Conservation (phyloP, 225 moss, liverwort and hornwort species). For the Sphagnum tenellum region DNA sequence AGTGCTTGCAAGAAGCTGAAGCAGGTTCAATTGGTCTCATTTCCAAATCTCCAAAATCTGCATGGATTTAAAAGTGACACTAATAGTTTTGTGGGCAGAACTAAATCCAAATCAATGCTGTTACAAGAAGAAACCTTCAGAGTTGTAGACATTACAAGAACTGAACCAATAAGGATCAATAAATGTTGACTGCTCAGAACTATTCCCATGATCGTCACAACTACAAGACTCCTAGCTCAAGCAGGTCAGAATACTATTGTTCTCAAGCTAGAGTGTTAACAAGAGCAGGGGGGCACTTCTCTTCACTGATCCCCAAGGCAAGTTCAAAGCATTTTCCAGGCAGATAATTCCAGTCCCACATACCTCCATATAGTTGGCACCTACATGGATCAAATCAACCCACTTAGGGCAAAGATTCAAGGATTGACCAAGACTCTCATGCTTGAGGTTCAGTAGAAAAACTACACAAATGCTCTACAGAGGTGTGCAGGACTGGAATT, state of each 20-base stretch:
- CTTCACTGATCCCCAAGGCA: constrained; percentile 72
- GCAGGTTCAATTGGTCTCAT: constrained; percentile 70
- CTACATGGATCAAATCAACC: constrained; percentile 23
- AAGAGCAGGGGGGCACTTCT: constrained; percentile 57
- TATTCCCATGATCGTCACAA: constrained; percentile 23
- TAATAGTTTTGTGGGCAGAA: background rate
- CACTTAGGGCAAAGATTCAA: constrained; percentile 5
- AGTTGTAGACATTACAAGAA: too few relatives aligned
- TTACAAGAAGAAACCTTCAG: too few relatives aligned
- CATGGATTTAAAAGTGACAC: background rate
- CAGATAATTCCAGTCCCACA: constrained; percentile 99
- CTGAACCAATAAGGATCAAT: too few relatives aligned
- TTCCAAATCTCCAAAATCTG: constrained; percentile 71
- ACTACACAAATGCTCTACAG: too few relatives aligned
- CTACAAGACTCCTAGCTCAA: too few relatives aligned
- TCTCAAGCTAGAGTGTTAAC: too few relatives aligned
- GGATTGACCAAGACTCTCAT: background rate
- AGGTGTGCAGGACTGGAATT: too few relatives aligned
- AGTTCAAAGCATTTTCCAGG: constrained; percentile 81
- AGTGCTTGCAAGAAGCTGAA: constrained; percentile 66
- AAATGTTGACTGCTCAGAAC: background rate
- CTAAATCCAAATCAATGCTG: background rate
- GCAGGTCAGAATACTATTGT: too few relatives aligned
- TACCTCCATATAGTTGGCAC: constrained; percentile 97
- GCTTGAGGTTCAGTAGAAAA: too few relatives aligned